Evolutionary conservation across 495 filamentous ascomycete species (phyloP), one percentile per base, ranked within the genome.

Genomic region (Haplographium delicatum): DNA sequence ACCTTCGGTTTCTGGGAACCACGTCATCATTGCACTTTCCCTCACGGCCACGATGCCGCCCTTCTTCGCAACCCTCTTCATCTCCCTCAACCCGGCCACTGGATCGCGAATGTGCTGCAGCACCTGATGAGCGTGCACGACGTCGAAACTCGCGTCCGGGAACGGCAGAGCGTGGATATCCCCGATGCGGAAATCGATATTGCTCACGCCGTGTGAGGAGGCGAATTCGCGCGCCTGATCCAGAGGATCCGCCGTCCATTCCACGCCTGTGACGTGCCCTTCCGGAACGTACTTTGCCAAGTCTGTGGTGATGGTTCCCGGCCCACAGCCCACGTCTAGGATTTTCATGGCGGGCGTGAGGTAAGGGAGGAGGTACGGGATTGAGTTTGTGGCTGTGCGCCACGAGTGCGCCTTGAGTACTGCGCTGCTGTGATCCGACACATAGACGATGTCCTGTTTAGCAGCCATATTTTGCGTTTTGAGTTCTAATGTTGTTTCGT

Each of bases 301-400:
- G 39, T 73, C 74, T 1, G 69, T 50, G 1, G 75, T 80, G 33
- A 83, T 79, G 4, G 71, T 73, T 23, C 76, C 78, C 1, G 75
- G 75, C 7, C 77, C 78, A 55, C 76, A 80, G 19, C 78, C 78
- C 22, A 81, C 62, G 44, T 79, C 76, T 18, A 81, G 72, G 38
- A 81, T 75, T 13, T 65, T 64, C 58, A 71, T 65, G 33, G 65
- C 40, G 2, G 75, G 70, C 15, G 60, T 57, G 22, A 82, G 57
- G 47, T 71, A 65, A 3, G 66, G 68, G 2, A 80, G 55, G 7
- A 82, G 65, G 54, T 77, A 71, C 23, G 71, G 60, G 22, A 71
- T 69, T 11, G 71, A 74, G 58, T 80, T 78, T 47, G 65, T 27
- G n/a, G 71, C 72, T 8, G 74, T 78, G 47, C 78, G 78, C 63